Conservation (phyloP, 2,329 filamentous ascomycete species). For the Clarireedia paspali region DNA sequence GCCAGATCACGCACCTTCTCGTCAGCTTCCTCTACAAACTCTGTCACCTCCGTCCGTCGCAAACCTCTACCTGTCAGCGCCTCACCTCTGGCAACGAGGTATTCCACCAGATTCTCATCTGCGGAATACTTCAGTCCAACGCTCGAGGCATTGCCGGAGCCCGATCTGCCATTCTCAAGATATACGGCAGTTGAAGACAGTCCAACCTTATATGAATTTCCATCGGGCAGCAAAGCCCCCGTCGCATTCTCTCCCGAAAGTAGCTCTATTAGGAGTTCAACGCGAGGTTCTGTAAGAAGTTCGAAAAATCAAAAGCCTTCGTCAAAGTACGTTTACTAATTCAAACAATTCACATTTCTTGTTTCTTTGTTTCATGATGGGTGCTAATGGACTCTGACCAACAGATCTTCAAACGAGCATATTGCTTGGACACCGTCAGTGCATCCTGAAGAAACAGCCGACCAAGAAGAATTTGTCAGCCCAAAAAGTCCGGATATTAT, state of each 20-base stretch:
- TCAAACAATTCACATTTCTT: neutral
- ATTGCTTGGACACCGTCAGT: slow-evolving; percentile 19
- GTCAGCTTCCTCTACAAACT: slow-evolving; percentile 17
- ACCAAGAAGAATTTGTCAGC: slow-evolving; percentile 11
- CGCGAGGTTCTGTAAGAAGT: slow-evolving; percentile 7
- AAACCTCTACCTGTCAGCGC: slow-evolving; percentile 53
- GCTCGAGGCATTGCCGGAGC: slow-evolving; percentile 35
- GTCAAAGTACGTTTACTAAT: slow-evolving; percentile 9
- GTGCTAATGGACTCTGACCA: neutral
- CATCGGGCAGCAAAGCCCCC: slow-evolving; percentile 19
- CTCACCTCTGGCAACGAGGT: slow-evolving; percentile 42
- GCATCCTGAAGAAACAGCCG: slow-evolving; percentile 12
- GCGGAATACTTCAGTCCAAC: slow-evolving; percentile 30
- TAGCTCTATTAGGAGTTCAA: neutral
- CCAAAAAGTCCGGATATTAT: slow-evolving; percentile 20
- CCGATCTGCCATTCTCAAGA: slow-evolving; percentile 46
- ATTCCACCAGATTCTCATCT: slow-evolving; percentile 42
- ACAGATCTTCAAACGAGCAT: slow-evolving; percentile 21
- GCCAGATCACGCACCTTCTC: slow-evolving; percentile 21
- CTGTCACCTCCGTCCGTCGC: slow-evolving; percentile 38
- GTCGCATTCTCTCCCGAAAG: slow-evolving; percentile 5
- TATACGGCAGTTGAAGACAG: slow-evolving; percentile 47
- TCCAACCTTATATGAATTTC: slow-evolving; percentile 55
- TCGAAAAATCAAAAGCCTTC: slow-evolving; percentile 1
- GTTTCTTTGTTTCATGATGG: neutral